Evolutionary conservation across 2,329 filamentous ascomycete genomes (phyloP).

Genomic region (Leptographium galeiforme): DNA sequence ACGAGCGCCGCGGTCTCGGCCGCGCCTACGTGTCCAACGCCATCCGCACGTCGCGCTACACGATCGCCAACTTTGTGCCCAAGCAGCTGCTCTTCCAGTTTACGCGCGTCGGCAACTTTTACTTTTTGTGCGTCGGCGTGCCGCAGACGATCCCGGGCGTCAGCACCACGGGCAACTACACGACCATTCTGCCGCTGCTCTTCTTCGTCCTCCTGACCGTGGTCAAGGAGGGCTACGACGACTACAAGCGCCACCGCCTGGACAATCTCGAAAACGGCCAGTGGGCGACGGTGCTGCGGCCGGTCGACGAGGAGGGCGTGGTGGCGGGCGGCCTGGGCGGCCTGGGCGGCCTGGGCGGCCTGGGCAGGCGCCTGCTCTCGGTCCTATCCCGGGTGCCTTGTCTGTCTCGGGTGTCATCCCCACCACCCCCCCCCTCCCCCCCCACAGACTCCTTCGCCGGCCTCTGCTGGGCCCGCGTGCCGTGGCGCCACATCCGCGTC

Average conservation of each 20-base stretch:
- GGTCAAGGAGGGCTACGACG: slow-evolving; percentile 76
- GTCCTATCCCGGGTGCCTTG: neutral
- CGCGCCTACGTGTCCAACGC: slow-evolving; percentile 40
- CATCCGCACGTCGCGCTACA: slow-evolving; percentile 76
- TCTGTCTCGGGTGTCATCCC: neutral
- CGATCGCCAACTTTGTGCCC: slow-evolving; percentile 70
- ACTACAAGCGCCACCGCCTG: slow-evolving; percentile 64
- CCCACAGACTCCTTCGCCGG: slow-evolving; percentile 42
- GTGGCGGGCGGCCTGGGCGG: neutral
- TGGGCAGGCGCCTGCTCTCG: too few species aligned
- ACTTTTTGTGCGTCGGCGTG: slow-evolving; percentile 74
- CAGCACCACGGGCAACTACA: slow-evolving; percentile 63
- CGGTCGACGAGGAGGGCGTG: neutral
- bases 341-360: too few species aligned
- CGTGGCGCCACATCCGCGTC: slow-evolving; percentile 34
- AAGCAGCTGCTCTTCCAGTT: slow-evolving; percentile 79
- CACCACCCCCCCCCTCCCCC: neutral
- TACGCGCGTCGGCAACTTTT: slow-evolving; percentile 73
- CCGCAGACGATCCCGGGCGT: slow-evolving; percentile 69
- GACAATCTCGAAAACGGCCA: slow-evolving; percentile 68
- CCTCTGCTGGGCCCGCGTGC: slow-evolving; percentile 34
- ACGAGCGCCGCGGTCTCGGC: slow-evolving; percentile 36
- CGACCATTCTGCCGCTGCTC: slow-evolving; percentile 58
- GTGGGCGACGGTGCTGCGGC: slow-evolving; percentile 30
- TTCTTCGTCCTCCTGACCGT: slow-evolving; percentile 73